These are phyloP conservation scores for Metschnikowia orientalis DNA, from an alignment of 805 yeast species.

Conservation along the genomic window DNA sequence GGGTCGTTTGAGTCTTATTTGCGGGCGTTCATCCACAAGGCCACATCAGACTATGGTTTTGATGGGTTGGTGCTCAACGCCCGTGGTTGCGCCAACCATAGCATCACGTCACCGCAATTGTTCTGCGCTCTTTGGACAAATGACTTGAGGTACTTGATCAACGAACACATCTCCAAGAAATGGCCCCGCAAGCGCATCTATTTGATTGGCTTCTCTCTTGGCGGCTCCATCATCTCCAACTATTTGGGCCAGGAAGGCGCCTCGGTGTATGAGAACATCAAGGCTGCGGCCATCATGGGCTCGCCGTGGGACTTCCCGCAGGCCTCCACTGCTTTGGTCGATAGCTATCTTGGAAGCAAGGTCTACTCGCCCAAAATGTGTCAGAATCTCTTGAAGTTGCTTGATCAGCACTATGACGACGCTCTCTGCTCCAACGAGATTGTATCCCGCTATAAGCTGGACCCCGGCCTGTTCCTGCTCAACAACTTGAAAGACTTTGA, in stretches of 20 bases:
- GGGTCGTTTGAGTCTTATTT: constrained; percentile 76
- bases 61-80: constrained; percentile 61
- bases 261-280: constrained; percentile 45
- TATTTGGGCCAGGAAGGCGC: constrained; percentile 62
- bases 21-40: constrained; percentile 46
- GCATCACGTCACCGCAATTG: constrained; percentile 61
- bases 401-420: constrained; percentile 29
- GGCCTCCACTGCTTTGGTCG: constrained; percentile 41
- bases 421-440: constrained; percentile 22
- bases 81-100: constrained; percentile 75
- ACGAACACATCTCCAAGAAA: constrained; percentile 42
- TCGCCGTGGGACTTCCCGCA: constrained; percentile 72
- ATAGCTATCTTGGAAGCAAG: constrained; percentile 35
- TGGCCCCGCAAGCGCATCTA: constrained; percentile 64
- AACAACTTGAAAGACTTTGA: constrained; percentile 55
- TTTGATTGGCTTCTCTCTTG: constrained; percentile 67
- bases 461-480: constrained; percentile 30
- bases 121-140: constrained; percentile 67
- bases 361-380: constrained; percentile 43
- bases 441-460: constrained; percentile 24
- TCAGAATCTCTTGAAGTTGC: constrained; percentile 31
- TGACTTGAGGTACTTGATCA: constrained; percentile 59
- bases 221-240: constrained; percentile 62
- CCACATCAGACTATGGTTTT: constrained; percentile 41
- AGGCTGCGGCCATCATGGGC: constrained; percentile 57